Evolutionary conservation across 352 stramenopile species (phyloP).

Genomic region (Phytophthora syringae): DNA sequence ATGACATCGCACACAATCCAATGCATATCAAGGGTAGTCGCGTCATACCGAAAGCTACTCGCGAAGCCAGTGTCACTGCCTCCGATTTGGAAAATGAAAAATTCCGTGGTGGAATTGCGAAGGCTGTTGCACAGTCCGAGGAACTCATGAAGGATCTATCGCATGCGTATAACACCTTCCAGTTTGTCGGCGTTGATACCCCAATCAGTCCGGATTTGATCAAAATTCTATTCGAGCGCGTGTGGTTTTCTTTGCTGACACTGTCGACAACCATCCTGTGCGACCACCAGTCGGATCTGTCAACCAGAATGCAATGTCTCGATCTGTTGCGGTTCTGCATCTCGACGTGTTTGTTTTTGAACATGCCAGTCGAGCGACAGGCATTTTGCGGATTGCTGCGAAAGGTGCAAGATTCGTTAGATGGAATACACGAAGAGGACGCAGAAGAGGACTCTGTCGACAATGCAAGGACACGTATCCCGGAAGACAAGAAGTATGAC

Average conservation of each 20-base stretch:
- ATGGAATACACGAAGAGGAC: constrained; percentile 21
- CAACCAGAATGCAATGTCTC: constrained; percentile 81
- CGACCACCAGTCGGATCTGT: constrained; percentile 79
- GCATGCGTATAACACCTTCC: constrained; percentile 86
- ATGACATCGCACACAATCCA: constrained; percentile 92
- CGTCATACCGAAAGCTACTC: constrained; percentile 51
- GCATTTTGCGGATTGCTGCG: constrained; percentile 78
- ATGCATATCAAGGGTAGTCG: constrained; percentile 92
- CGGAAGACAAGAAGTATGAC: constrained; percentile 24
- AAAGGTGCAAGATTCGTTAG: constrained; percentile 75
- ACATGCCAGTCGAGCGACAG: constrained; percentile 75
- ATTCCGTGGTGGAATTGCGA: constrained; percentile 67
- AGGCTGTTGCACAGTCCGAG: constrained; percentile 82
- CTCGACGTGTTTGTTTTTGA: constrained; percentile 85
- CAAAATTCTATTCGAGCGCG: constrained; percentile 91
- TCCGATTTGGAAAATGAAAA: constrained; percentile 81
- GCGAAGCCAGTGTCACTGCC: constrained; percentile 49
- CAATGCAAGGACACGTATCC: not conserved
- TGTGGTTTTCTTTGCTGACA: constrained; percentile 96
- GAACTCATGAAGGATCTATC: constrained; percentile 88
- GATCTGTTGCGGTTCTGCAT: constrained; percentile 84
- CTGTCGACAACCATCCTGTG: constrained; percentile 86
- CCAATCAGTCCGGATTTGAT: constrained; percentile 92
- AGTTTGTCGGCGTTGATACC: constrained; percentile 92
- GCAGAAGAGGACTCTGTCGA: constrained; percentile 17